Percentiles rank a stretch among this genome's conserved stretches.
These are phyloP conservation scores for Chalciporus pseudorubinellus DNA, from an alignment of 768 basidiomycete genomes.

Conservation along the genomic window DNA sequence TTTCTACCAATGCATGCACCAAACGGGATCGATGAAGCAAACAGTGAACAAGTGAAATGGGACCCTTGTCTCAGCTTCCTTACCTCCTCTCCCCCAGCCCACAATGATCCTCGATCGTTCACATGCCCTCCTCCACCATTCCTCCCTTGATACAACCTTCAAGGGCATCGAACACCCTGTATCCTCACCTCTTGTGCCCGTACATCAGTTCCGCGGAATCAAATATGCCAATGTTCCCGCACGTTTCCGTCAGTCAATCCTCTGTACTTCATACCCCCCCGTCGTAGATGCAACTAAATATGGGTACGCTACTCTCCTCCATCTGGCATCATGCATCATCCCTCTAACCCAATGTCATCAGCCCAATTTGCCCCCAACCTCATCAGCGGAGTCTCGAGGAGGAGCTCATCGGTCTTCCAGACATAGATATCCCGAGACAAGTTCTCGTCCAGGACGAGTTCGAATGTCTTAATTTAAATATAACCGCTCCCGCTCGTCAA, in stretches of 20 bases:
- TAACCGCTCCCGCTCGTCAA: constrained; percentile 67
- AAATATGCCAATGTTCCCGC: constrained; percentile 74
- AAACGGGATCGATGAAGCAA: constrained; percentile 26
- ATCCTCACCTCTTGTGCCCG: constrained; percentile 51
- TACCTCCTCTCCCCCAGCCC: constrained; percentile 1
- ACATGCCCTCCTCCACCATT: constrained; percentile 44
- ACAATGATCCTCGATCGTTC: constrained; percentile 30
- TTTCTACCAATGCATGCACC: constrained; percentile 17
- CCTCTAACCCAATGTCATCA: constrained; percentile 26
- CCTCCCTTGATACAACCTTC: constrained; percentile 60
- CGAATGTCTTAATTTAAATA: constrained; percentile 77
- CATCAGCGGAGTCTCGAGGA: constrained; percentile 52
- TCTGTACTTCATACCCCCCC: constrained; percentile 55
- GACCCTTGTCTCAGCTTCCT: neutral
- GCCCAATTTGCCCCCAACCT: constrained; percentile 75
- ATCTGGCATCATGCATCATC: neutral
- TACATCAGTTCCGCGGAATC: constrained; percentile 76
- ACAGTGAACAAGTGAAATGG: too few relatives aligned
- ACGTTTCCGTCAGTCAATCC: constrained; percentile 71
- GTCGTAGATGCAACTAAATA: constrained; percentile 61
- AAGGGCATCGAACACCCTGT: constrained; percentile 59
- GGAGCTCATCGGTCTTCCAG: constrained; percentile 56
- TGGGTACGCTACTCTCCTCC: constrained; percentile 48
- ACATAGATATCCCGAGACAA: constrained; percentile 53
- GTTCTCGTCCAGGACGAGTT: constrained; percentile 66